phyloP scores from a whole-genome alignment of 352 stramenopile species.

The Pythium apleroticum region DNA sequence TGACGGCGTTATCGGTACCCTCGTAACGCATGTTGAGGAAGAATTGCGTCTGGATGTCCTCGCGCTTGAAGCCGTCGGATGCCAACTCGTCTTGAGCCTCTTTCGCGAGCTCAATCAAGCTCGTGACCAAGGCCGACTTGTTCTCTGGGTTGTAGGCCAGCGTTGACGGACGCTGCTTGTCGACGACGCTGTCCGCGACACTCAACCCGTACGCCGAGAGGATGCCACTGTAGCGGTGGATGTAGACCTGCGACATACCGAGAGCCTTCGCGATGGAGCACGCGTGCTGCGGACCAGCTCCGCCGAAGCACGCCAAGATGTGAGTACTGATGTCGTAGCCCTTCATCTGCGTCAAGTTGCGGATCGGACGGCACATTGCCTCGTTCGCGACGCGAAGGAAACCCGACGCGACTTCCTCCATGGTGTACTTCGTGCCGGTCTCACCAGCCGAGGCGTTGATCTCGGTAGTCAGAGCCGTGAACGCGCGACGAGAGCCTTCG shows the following conservation, averaged over 20 bases:
- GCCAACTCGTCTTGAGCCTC: slow-evolving; percentile 74
- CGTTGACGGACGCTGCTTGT: slow-evolving; percentile 93
- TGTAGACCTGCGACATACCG: slow-evolving; percentile 97
- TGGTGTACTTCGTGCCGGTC: slow-evolving; percentile 66
- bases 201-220: slow-evolving; percentile 97
- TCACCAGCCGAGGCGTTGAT: slow-evolving; percentile 77
- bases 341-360: slow-evolving; percentile 98
- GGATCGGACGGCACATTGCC: slow-evolving; percentile 99
- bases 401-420: slow-evolving; percentile 96
- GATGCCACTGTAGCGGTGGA: slow-evolving; percentile 98
- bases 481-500: slow-evolving; percentile 90
- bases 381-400: slow-evolving; percentile 99
- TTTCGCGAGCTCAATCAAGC: slow-evolving; percentile 49
- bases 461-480: slow-evolving; percentile 87
- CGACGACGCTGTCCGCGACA: slow-evolving; percentile 96
- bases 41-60: slow-evolving; percentile 93
- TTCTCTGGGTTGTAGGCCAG: slow-evolving; percentile 51
- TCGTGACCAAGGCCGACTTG: slow-evolving; percentile 50
- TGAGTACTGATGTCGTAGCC: slow-evolving; percentile 97
- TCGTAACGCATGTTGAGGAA: slow-evolving; percentile 99
- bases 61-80: slow-evolving; percentile 75
- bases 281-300: slow-evolving; percentile 97
- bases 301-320: slow-evolving; percentile 97
- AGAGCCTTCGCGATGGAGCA: slow-evolving; percentile 96
- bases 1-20: slow-evolving; percentile 98